Base-by-base conservation (phyloP, 139 green algal genomes). In the Pseudopediastrum boryanum region DNA sequence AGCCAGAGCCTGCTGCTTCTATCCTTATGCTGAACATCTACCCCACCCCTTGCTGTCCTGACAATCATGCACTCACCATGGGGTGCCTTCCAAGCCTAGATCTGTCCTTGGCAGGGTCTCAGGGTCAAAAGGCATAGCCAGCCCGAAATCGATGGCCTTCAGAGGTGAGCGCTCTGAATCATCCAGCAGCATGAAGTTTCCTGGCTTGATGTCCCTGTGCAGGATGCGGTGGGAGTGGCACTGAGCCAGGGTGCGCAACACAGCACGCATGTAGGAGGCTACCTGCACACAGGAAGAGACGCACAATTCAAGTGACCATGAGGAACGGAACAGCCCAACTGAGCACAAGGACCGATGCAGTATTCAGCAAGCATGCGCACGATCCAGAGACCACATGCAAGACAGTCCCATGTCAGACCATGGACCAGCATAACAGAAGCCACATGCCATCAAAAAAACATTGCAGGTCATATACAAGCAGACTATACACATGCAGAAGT, bases 141-240 rank as follows among this genome's bases (percentile, higher is more conserved):
- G 68, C 16, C 94, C 94, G 87, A 98, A 98, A 75, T 89, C 89
- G 21, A 98, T 95, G 69, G 94, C 94, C 83, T 96, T 96, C 25
- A 98, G 79, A 0, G 87, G 92, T 0, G 93, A 82, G 23, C 83
- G 65, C 4, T 89, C 74, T 9, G 82, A 79, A 13, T 90, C 67
- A 33, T 83, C 88, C 13, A 94, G 84, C 61, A 98, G 87, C 92
- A 98, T 93, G 79, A 97, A 98, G 84, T 98, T 98, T 69, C 94
- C 92, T 54, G 89, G 86, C 38, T 97, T 97, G 69, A 97, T 89
- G 77, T 97, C 91, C 0, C 92, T 81, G 80, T 97, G 93, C 44
- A 97, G 78, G 66, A 96, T 96, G 79, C 88, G 80, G 64, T 93
- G 87, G 2, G 81, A 68, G 72, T 95, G 91, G 81, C 91, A 94